These are phyloP conservation scores for Murraya koenigii DNA, from an alignment of 345 rosid species.

Conservation along the genomic window DNA sequence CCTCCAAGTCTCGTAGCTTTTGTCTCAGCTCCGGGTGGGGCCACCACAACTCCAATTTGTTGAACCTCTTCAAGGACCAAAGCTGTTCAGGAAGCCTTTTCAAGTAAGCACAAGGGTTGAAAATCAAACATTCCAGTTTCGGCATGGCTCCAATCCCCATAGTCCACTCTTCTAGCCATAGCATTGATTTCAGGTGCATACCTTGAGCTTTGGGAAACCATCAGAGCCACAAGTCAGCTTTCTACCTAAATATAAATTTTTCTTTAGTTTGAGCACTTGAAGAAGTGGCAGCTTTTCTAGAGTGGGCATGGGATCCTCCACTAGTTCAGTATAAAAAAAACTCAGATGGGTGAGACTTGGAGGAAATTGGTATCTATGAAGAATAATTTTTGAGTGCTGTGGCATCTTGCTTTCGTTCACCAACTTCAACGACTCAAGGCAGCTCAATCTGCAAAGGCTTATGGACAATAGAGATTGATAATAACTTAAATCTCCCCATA, in stretches of 20 bases:
- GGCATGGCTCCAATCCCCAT: background rate
- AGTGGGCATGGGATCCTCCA: background rate
- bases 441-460: background rate
- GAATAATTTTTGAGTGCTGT: background rate
- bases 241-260: background rate
- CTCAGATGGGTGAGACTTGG: background rate
- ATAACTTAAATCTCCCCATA: background rate
- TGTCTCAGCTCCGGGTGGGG: background rate
- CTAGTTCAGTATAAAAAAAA: background rate
- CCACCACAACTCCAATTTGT: background rate
- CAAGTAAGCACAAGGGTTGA: background rate
- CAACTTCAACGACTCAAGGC: background rate
- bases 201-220: background rate
- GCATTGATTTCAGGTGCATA: background rate
- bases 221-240: background rate
- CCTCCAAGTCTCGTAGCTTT: background rate
- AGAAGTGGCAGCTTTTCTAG: background rate
- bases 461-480: background rate
- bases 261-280: background rate
- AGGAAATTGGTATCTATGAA: background rate
- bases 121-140: no score
- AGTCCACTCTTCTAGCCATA: slow-evolving; percentile 10
- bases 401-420: background rate
- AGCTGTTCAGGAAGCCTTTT: background rate
- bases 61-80: background rate